Percentiles rank a stretch among this genome's conserved stretches.
Conservation (phyloP, 2,329 filamentous ascomycete species). For the Domatiomyces catenatus region DNA sequence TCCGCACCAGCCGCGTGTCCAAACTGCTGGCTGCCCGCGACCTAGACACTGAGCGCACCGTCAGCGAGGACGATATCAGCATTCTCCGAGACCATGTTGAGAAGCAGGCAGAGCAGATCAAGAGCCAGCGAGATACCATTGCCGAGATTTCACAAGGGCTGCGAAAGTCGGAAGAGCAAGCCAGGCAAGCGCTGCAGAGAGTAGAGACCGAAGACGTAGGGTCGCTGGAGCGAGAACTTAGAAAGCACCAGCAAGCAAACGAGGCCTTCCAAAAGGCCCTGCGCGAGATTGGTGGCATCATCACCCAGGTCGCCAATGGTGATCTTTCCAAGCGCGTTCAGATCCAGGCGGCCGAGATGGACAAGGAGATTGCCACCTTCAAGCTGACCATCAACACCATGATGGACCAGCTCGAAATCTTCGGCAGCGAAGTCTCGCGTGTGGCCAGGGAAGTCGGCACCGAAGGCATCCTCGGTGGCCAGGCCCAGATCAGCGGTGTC, state of each 20-base stretch:
- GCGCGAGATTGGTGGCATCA: conserved; percentile 90
- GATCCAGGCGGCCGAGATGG: conserved; percentile 91
- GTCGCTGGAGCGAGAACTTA: conserved; percentile 77
- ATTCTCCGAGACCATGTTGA: conserved; percentile 81
- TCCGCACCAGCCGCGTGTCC: conserved; percentile 24
- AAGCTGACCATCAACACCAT: conserved; percentile 98
- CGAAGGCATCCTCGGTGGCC: conserved; percentile 82
- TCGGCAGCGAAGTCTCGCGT: conserved; percentile 88
- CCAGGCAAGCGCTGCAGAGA: conserved; percentile 65
- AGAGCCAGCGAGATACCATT: conserved; percentile 72
- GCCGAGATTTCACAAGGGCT: conserved; percentile 74
- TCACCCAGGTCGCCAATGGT: conserved; percentile 87
- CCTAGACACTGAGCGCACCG: conserved; percentile 38
- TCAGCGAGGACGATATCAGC: conserved; percentile 65
- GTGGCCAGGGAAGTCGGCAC: conserved; percentile 92
- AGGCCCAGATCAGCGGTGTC: conserved; percentile 84
- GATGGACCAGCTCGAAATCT: conserved; percentile 96
- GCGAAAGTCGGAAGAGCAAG: conserved; percentile 67
- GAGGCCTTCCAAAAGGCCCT: conserved; percentile 96
- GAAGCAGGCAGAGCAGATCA: conserved; percentile 82
- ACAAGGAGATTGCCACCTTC: conserved; percentile 94
- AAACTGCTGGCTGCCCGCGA: conserved; percentile 23
- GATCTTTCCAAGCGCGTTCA: conserved; percentile 94
- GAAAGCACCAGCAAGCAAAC: conserved; percentile 96
- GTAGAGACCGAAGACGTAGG: conserved; percentile 80